A percentile compares a stretch with the other conserved stretches of the same genome.
Evolutionary conservation across 257 asterid genomes (phyloP).

Genomic region (Coffea eugenioides): DNA sequence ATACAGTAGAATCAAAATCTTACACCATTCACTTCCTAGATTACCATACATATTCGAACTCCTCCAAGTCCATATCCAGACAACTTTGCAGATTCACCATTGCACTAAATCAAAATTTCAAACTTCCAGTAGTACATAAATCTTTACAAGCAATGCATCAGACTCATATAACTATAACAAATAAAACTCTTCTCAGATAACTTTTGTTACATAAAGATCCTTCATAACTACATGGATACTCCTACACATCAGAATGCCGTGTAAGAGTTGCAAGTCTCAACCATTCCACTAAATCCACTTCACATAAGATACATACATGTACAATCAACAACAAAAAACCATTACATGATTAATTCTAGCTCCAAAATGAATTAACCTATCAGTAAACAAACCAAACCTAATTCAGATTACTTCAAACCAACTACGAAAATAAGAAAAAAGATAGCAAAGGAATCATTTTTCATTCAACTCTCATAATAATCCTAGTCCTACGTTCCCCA

Average conservation of each 20-base stretch:
- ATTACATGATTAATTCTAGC: background rate
- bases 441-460: background rate
- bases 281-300: no score
- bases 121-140: background rate
- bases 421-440: no score
- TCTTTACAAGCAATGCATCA: background rate
- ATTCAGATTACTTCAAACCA: background rate
- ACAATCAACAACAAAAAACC: background rate
- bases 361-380: background rate
- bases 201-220: background rate
- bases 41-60: background rate
- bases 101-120: no score
- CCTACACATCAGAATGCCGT: background rate
- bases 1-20: no score
- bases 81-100: no score
- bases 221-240: background rate
- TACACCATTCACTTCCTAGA: no score
- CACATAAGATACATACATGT: background rate
- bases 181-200: no score
- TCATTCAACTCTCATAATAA: constrained; percentile 51
- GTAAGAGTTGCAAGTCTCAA: background rate
- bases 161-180: background rate
- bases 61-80: background rate
- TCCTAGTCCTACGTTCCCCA: constrained; percentile 64
- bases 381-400: background rate